phyloP scores from a whole-genome alignment of 2,329 filamentous ascomycete genomes.

The Trichoderma brevicompactum region DNA sequence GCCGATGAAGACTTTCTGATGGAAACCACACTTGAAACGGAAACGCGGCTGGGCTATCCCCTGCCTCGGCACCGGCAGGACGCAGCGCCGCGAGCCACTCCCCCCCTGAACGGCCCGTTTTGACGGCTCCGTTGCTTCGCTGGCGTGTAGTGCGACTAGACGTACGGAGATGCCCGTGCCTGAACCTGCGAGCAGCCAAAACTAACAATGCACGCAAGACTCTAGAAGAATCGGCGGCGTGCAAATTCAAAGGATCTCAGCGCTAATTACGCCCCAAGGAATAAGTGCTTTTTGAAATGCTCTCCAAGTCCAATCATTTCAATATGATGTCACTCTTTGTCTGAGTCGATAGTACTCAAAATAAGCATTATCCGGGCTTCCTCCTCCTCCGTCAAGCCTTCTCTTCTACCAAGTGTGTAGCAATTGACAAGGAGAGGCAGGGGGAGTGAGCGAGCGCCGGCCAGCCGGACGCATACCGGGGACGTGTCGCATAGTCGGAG shows the following conservation, averaged over 20 bases:
- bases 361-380: not conserved
- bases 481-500: not conserved
- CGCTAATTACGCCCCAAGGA: not conserved
- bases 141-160: not conserved
- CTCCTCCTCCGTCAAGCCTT: not conserved
- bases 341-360: not conserved
- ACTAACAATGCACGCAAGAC: slow-evolving; percentile 1
- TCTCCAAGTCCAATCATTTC: not conserved
- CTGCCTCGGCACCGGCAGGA: not conserved
- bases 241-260: not conserved
- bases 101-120: slow-evolving; percentile 22
- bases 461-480: not conserved
- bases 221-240: not conserved
- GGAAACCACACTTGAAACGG: not conserved
- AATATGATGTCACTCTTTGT: not conserved
- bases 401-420: not conserved
- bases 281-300: not conserved
- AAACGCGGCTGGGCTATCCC: not conserved
- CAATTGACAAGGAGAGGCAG: not conserved
- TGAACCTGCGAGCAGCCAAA: not conserved
- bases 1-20: not conserved
- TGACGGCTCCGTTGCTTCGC: slow-evolving; percentile 5
- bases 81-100: not conserved
- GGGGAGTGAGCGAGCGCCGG: not conserved
- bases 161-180: slow-evolving; percentile 13